A percentile compares a stretch with the other conserved stretches of the same genome.
phyloP scores from a whole-genome alignment of 1,284 basidiomycete genomes.

The Takashimella tepidaria region DNA sequence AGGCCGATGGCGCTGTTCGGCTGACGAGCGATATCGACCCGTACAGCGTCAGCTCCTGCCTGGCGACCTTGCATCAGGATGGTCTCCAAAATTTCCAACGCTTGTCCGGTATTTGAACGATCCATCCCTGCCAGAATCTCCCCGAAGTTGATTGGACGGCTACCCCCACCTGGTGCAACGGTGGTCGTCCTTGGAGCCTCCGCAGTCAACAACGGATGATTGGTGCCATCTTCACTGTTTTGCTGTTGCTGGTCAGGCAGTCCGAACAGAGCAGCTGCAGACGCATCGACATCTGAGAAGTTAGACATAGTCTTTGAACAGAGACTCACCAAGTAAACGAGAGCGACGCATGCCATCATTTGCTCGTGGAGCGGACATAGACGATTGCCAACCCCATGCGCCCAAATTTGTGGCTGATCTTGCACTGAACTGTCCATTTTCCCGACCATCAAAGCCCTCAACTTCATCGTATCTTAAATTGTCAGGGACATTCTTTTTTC shows the following conservation, averaged over 20 bases:
- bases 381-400: not conserved
- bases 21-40: constrained; percentile 32
- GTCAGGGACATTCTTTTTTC: not conserved
- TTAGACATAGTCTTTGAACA: not conserved
- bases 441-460: constrained; percentile 14
- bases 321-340: constrained; percentile 1
- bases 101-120: constrained; percentile 57
- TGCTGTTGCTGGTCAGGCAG: constrained; percentile 1
- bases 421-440: not conserved
- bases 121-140: constrained; percentile 75
- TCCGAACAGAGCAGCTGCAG: constrained; percentile 21
- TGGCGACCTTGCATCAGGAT: constrained; percentile 48
- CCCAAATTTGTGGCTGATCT: not conserved
- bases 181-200: constrained; percentile 53
- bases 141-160: constrained; percentile 50
- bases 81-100: constrained; percentile 76
- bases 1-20: constrained; percentile 30
- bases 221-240: not conserved
- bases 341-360: not conserved
- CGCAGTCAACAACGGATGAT: constrained; percentile 53
- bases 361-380: not conserved
- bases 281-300: constrained; percentile 14
- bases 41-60: constrained; percentile 24
- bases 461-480: constrained; percentile 21
- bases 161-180: constrained; percentile 52